Percentiles rank a stretch among this genome's conserved stretches.
Evolutionary conservation across 208 protist genomes (phyloP).

Genomic region (Trypanosoma brucei): DNA sequence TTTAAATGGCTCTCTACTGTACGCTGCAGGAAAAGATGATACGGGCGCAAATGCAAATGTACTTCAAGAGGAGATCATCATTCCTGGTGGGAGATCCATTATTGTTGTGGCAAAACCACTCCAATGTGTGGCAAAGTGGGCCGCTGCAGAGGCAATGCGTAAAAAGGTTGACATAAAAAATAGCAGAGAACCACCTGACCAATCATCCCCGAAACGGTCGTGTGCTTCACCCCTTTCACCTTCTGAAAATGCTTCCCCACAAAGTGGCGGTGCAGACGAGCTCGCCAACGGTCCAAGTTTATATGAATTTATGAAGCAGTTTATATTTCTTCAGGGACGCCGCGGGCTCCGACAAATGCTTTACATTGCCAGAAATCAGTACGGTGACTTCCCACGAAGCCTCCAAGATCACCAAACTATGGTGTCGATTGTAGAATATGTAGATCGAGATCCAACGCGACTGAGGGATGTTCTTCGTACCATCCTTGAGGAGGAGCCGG

Average conservation of each 20-base stretch:
- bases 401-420: conserved; percentile 54
- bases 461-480: conserved; percentile 42
- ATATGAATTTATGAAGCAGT: conserved; percentile 11
- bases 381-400: conserved; percentile 15
- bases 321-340: conserved; percentile 14
- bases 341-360: conserved; percentile 11
- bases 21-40: conserved; percentile 2
- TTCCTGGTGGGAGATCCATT: conserved; percentile 6
- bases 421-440: conserved; percentile 45
- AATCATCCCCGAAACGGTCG: no score
- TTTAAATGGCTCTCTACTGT: conserved; percentile 14
- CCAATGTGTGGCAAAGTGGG: background rate
- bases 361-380: conserved; percentile 4
- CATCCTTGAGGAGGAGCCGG: conserved; percentile 33
- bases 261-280: no score
- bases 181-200: no score
- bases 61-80: background rate
- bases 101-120: conserved; percentile 14
- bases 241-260: no score
- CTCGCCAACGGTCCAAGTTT: background rate
- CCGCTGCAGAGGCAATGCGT: background rate
- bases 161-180: background rate
- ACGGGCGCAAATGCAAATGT: background rate
- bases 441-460: conserved; percentile 31
- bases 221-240: no score